These are phyloP conservation scores for Melaleuca quinquenervia DNA, from an alignment of 345 rosid species.

Conservation along the genomic window DNA sequence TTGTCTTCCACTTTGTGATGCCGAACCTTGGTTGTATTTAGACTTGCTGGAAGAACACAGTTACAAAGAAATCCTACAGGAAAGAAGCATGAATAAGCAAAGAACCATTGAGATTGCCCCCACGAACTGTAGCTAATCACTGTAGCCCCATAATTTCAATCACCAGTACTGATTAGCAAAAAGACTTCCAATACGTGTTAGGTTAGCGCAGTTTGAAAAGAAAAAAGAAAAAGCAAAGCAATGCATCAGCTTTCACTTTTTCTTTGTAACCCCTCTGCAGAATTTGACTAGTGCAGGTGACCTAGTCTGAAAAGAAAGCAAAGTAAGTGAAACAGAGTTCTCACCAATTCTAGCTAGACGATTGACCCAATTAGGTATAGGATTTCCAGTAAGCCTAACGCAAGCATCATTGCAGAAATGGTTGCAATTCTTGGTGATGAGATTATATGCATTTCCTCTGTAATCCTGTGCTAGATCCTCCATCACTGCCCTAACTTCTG, in stretches of 20 bases:
- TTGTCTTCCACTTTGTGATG: slow-evolving; percentile 55
- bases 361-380: slow-evolving; percentile 93
- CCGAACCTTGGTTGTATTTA: slow-evolving; percentile 53
- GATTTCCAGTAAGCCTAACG: slow-evolving; percentile 61
- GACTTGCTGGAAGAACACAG: slow-evolving; percentile 79
- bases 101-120: not conserved
- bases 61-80: slow-evolving; percentile 68
- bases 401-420: slow-evolving; percentile 95
- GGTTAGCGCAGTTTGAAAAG: not conserved
- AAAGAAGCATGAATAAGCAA: not conserved
- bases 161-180: not conserved
- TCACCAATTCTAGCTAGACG: slow-evolving; percentile 94
- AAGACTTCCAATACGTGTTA: not conserved
- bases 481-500: slow-evolving; percentile 63
- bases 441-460: slow-evolving; percentile 77
- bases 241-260: not conserved
- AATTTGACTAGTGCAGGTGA: not conserved
- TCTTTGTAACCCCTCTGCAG: not conserved
- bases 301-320: no score
- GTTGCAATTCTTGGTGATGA: slow-evolving; percentile 92
- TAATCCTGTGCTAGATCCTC: slow-evolving; percentile 68
- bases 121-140: not conserved
- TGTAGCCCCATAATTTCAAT: not conserved
- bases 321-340: not conserved
- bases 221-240: not conserved